Evolutionary conservation across 2,329 filamentous ascomycete genomes (phyloP), one percentile per base, ranked within the genome.

Genomic region (Pestalotiopsis sp.): DNA sequence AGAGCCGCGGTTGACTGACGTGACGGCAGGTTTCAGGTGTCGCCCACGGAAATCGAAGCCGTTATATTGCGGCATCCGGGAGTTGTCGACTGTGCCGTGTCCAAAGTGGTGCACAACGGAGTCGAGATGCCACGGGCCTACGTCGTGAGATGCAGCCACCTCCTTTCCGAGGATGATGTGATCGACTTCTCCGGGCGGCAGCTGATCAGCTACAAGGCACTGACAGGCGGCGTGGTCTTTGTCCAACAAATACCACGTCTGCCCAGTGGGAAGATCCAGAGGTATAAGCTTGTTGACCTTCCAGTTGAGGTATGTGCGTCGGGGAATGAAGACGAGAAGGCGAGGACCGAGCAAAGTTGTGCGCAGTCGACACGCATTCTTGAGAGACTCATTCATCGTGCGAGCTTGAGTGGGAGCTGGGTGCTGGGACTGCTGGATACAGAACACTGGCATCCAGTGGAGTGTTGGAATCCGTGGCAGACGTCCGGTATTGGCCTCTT

Each of bases 211-310:
- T 86, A 85, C 76, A 86, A 86, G 70, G 77, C 78, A 3, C 72
- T 86, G 0, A 83, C 83, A 9, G 82, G 82, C 5, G 84, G 83
- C 0, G 80, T 86, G 9, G 73, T 82, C 25, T 86, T 86, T 66
- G 80, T 86, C 14, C 81, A 84, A 59, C 76, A 81, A 36, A 84
- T 87, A 41, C 84, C 85, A 4, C 82, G 83, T 61, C 83, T 83
- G 2, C 77, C 83, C 0, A 84, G 83, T 68, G 85, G 85, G 14
- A 87, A 87, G 76, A 84, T 86, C 64, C 78, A 83, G 69, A 77
- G 81, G 7, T 81, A 80, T 74, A 80, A 77, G 68, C 74, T 82
- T 20, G 59, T 4, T 5, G 59, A 62, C 2, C 14, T 62, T 4
- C 31, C 59, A 36, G 4, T 62, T 13, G 36, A 62, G 6, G 45